These are phyloP conservation scores for Pichia californica DNA, from an alignment of 805 yeast species.

Conservation along the genomic window DNA sequence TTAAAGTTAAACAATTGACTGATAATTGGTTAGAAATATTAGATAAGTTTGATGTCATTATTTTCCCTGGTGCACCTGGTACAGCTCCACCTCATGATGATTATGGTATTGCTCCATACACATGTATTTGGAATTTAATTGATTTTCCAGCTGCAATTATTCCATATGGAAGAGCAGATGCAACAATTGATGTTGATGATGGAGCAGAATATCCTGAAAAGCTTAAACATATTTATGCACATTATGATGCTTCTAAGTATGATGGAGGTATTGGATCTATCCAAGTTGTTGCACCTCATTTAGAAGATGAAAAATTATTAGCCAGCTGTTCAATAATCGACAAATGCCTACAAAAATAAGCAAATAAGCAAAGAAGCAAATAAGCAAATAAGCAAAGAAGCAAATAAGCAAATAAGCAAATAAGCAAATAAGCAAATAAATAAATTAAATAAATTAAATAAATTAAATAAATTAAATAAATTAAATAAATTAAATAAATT, in stretches of 20 bases:
- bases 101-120: constrained; percentile 40
- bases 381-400: too few species aligned
- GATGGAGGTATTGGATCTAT: constrained; percentile 43
- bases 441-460: too few species aligned
- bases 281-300: constrained; percentile 40
- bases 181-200: constrained; percentile 30
- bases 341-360: too few species aligned
- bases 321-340: constrained; percentile 26
- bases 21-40: constrained; percentile 40
- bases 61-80: constrained; percentile 61
- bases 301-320: constrained; percentile 47
- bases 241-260: constrained; percentile 34
- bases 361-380: too few species aligned
- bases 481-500: too few species aligned
- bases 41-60: constrained; percentile 54
- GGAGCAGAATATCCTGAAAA: constrained; percentile 1
- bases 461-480: too few species aligned
- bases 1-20: constrained; percentile 49
- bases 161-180: constrained; percentile 52
- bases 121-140: constrained; percentile 62
- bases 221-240: background rate
- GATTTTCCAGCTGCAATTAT: constrained; percentile 62
- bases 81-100: constrained; percentile 61
- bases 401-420: too few species aligned
- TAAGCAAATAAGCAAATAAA: too few species aligned